These are phyloP conservation scores for Camellia lanceoleosa DNA, from an alignment of 148 eudicot species.

Conservation along the genomic window DNA sequence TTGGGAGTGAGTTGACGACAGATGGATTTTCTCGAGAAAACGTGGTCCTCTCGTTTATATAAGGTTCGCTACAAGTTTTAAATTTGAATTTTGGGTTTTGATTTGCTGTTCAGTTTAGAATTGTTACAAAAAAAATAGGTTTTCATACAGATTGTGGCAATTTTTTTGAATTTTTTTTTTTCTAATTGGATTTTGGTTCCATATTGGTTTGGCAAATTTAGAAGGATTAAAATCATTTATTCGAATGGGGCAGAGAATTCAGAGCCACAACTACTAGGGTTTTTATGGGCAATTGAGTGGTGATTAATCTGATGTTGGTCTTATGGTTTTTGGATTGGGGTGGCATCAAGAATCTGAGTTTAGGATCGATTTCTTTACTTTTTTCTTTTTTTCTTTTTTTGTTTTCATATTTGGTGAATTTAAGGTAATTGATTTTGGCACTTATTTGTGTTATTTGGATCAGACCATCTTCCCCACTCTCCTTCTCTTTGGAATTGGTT, in stretches of 20 bases:
- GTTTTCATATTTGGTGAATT: background rate
- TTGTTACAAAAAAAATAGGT: constrained; percentile 5
- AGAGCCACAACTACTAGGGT: background rate
- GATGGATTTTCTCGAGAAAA: constrained; percentile 17
- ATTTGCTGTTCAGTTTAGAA: background rate
- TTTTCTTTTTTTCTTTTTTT: background rate
- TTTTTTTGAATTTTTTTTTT: background rate
- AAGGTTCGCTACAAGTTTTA: constrained; percentile 3
- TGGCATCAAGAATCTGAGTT: constrained; percentile 1
- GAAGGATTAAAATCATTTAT: background rate
- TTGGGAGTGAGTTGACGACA: constrained; percentile 13
- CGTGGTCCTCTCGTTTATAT: constrained; percentile 18
- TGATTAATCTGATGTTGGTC: background rate
- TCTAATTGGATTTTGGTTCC: background rate
- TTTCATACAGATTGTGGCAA: background rate
- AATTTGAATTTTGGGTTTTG: background rate
- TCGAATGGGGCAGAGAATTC: constrained; percentile 4
- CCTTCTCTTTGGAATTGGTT: constrained; percentile 24
- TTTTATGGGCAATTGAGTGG: background rate
- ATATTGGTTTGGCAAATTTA: background rate
- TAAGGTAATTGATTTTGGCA: constrained; percentile 8
- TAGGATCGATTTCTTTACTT: background rate
- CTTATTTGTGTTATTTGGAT: background rate
- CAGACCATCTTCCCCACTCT: background rate
- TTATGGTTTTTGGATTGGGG: background rate